phyloP scores from a whole-genome alignment of 2,329 filamentous ascomycete species.

The Verticillium klebahnii region DNA sequence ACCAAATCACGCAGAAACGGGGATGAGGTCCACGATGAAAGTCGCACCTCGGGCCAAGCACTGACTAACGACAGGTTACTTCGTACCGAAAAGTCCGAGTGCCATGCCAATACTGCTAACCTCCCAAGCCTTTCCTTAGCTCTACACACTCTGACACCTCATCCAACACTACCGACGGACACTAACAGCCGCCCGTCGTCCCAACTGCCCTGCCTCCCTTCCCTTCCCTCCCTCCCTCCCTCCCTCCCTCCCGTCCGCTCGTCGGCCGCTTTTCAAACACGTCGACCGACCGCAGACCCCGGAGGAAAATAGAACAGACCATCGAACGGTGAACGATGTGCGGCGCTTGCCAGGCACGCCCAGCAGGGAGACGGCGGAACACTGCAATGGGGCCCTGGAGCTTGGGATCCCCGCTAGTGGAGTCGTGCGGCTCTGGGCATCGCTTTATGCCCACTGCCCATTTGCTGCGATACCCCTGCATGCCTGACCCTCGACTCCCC shows the following conservation, averaged over 20 bases:
- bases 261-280: neutral
- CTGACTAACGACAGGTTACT: neutral
- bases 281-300: neutral
- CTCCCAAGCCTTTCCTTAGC: neutral
- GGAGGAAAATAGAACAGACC: neutral
- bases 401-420: neutral
- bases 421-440: constrained; percentile 1
- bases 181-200: neutral
- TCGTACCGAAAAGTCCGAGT: neutral
- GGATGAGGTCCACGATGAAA: neutral
- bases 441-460: neutral
- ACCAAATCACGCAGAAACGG: neutral
- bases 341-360: neutral
- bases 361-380: neutral
- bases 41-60: neutral
- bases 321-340: neutral
- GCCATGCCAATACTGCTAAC: neutral
- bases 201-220: neutral
- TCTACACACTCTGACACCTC: neutral
- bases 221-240: neutral
- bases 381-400: neutral
- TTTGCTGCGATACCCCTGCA: constrained; percentile 1
- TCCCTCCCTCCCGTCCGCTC: neutral
- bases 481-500: constrained; percentile 3
- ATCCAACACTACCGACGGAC: neutral